A percentile compares a stretch with the other conserved stretches of the same genome.
Evolutionary conservation across 352 stramenopile genomes (phyloP).

Genomic region (Blastocystis sp.): DNA sequence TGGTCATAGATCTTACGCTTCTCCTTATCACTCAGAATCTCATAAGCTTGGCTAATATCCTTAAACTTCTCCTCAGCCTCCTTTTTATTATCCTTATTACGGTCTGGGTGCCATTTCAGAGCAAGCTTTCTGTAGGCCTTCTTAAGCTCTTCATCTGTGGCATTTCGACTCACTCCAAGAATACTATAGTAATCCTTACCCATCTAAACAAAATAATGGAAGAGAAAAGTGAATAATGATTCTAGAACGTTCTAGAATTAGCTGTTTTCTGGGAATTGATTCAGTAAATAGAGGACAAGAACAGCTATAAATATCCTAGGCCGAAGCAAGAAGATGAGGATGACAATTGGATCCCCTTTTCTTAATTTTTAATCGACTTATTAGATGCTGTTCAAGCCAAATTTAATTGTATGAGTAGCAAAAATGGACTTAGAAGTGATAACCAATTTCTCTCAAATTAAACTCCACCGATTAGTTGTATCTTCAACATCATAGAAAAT

Average conservation of each 20-base stretch:
- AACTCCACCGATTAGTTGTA: no score
- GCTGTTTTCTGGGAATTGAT: not conserved
- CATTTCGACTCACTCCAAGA: conserved; percentile 69
- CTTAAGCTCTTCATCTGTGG: conserved; percentile 69
- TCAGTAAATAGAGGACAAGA: not conserved
- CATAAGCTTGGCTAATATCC: conserved; percentile 85
- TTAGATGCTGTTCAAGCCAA: no score
- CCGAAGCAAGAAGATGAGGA: no score
- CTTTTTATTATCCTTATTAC: conserved; percentile 83
- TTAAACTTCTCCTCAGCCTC: conserved; percentile 85
- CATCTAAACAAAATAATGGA: conserved; percentile 44
- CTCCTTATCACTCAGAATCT: conserved; percentile 86
- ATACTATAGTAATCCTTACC: conserved; percentile 71
- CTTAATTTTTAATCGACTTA: no score
- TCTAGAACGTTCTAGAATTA: conserved; percentile 63
- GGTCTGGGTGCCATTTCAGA: conserved; percentile 87
- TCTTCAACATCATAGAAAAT: no score
- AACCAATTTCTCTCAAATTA: no score
- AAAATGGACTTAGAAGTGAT: no score
- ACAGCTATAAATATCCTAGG: no score
- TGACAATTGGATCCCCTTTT: no score
- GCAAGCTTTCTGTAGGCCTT: conserved; percentile 82
- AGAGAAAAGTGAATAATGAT: not conserved
- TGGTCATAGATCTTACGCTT: conserved; percentile 87
- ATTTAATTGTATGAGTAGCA: no score